Base-by-base conservation (phyloP, 345 rosid species). In the Balakata baccata region DNA sequence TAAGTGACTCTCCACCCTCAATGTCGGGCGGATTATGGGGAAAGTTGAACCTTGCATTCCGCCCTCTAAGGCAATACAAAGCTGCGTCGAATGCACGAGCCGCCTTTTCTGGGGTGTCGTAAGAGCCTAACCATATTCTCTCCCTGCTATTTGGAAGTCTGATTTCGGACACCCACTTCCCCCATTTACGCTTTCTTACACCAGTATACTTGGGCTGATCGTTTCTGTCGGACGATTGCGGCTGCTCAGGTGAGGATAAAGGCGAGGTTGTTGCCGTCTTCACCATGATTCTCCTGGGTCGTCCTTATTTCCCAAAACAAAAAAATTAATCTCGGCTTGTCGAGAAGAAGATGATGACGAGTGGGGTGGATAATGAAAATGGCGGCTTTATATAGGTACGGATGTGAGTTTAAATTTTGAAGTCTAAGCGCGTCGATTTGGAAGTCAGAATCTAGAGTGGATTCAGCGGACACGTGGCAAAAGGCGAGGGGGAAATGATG, bases 1-100 rank as follows among this genome's bases (percentile, higher is more conserved):
- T 78, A 12, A 90, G 72, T 20, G 89, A 81, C 34, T 71, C 52
- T 7, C 88, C 86, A 0, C 86, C 87, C 0, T 66, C 67, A 17
- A 89, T 85, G 2, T 81, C 84, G 22, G 90, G 97, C 0, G 89
- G 91, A 41, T 79, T 85, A 0, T 83, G 78, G 0, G 96, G 98
- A 75, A 93, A 93, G 23, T 93, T 93, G 79, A 93, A 84, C 12
- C 76, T 87, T 0, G 98, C 97, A 2, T 57, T 74, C 0, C 77
- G 68, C 12, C 98, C 98, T 0, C 98, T 92, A 0, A 93, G 68
- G 23, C 97, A 91, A 57, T 74, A 91, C 18, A 84, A 75, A 7
- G 97, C 98, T 0, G 97, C 98, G 41, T 94, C 98, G 57, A 94
- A 94, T 7, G 98, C 98, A 80, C 94, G 89, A 8, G 98, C 98